phyloP scores from a whole-genome alignment of 257 asterid species.

The Solanum rostratum region DNA sequence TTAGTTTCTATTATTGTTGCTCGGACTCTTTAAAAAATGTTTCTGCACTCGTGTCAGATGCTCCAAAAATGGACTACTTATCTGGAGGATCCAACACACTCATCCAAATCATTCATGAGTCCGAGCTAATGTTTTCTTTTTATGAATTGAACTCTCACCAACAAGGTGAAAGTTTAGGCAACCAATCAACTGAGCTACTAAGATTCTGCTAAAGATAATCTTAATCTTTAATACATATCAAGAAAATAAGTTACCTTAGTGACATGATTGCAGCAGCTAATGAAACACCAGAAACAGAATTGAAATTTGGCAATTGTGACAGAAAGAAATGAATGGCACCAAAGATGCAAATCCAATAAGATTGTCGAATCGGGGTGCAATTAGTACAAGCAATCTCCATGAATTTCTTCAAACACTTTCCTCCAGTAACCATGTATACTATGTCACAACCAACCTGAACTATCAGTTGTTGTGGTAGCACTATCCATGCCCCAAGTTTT shows the following conservation, averaged over 20 bases:
- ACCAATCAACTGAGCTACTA: not conserved
- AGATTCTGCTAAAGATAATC: not conserved
- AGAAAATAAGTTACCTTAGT: constrained; percentile 25
- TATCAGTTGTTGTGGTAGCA: constrained; percentile 80
- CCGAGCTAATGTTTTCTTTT: no score
- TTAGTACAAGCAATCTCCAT: constrained; percentile 50
- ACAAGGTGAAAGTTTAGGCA: not conserved
- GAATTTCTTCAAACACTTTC: constrained; percentile 68
- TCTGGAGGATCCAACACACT: not conserved
- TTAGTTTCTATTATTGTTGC: not conserved
- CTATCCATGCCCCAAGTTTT: constrained; percentile 67
- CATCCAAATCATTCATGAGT: not conserved
- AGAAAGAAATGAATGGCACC: constrained; percentile 79
- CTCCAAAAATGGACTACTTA: not conserved
- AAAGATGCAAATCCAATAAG: constrained; percentile 89
- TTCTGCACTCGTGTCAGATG: not conserved
- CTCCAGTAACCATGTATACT: constrained; percentile 91
- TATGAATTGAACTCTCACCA: no score
- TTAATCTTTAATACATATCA: not conserved
- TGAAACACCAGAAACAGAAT: constrained; percentile 74
- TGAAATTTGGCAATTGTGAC: constrained; percentile 76
- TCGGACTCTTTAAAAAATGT: not conserved
- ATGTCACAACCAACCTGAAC: constrained; percentile 89
- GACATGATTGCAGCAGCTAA: constrained; percentile 91
- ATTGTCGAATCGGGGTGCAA: constrained; percentile 48